Evolutionary conservation across 2,329 filamentous ascomycete genomes (phyloP), one percentile per base, ranked within the genome.

Genomic region (Erysiphe neolycopersici): DNA sequence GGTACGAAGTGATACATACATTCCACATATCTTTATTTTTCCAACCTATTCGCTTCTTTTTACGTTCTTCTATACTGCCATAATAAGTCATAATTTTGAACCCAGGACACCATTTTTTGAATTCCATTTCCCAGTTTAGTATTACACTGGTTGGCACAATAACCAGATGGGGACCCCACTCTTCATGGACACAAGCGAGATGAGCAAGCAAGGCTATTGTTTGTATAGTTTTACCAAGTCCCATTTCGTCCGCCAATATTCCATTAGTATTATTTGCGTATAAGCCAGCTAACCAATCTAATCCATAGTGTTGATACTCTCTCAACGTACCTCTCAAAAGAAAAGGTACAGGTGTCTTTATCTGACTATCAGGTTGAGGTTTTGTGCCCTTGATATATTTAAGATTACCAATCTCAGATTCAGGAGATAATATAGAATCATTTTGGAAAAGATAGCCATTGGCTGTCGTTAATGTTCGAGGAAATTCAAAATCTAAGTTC

Each of bases 71-170:
- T 53, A 85, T 79, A 37, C 78, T 82, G 38, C 91, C 89, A 57
- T 95, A 98, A 62, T 98, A 98, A 0, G 85, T 89, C 46, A 98
- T 66, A 45, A 98, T 92, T 58, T 94, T 95, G 66, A 98, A 98
- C 0, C 89, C 87, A 3, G 91, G 89, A 45, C 85, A 82, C 73
- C 87, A 98, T 58, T 98, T 98, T 57, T 95, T 95, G 68, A 98
- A 98, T 60, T 98, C 89, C 79, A 95, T 95, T 59, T 98, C 91
- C 89, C 89, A 98, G 57, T 98, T 98, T 50, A 98, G 72, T 69
- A 98, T 94, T 41, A 98, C 91, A 60, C 85, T 95, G 2, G 89
- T 98, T 1, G 89, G 89, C 1, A 98, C 89, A 47, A 98, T 79
- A 41, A 98, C 82, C 19, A 98, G 64, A 63, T 98, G 89, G 0